Evolutionary conservation across 192 early-diverging fungal genomes (phyloP).

Genomic region (Coemansia sp.): DNA sequence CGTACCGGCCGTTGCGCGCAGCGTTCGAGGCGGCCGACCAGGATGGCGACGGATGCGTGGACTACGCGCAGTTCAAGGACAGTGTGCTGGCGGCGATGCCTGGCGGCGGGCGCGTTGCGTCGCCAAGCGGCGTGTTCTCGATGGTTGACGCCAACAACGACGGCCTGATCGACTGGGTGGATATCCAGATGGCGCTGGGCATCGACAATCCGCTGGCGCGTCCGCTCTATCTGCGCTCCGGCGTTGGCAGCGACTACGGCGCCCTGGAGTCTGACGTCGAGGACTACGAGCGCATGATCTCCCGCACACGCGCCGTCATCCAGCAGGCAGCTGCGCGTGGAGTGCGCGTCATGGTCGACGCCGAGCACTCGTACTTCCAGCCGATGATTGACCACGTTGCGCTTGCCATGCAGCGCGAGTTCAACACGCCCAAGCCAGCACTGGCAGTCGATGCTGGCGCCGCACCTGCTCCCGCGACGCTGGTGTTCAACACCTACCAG

Average conservation of each 20-base stretch:
- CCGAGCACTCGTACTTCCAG: slow-evolving; percentile 94
- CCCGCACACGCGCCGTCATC: slow-evolving; percentile 69
- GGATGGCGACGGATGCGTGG: slow-evolving; percentile 57
- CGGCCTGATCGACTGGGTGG: slow-evolving; percentile 66
- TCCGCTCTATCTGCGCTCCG: slow-evolving; percentile 42
- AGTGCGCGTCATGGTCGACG: slow-evolving; percentile 87
- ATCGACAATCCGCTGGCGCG: slow-evolving; percentile 60
- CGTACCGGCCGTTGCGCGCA: slow-evolving; percentile 32
- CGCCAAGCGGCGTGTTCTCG: slow-evolving; percentile 48
- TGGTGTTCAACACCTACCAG: slow-evolving; percentile 95
- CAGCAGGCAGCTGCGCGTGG: slow-evolving; percentile 61
- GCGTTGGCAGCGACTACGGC: slow-evolving; percentile 29
- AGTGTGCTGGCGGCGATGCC: slow-evolving; percentile 41
- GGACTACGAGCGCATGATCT: slow-evolving; percentile 67
- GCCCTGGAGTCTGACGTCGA: slow-evolving; percentile 63
- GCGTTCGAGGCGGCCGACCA: slow-evolving; percentile 55
- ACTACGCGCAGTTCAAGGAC: slow-evolving; percentile 51
- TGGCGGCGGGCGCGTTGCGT: slow-evolving; percentile 29
- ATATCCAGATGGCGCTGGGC: slow-evolving; percentile 66
- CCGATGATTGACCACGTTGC: slow-evolving; percentile 86
- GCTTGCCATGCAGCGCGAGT: slow-evolving; percentile 66
- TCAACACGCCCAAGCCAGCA: slow-evolving; percentile 56
- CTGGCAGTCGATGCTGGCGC: neutral
- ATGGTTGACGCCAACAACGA: slow-evolving; percentile 55
- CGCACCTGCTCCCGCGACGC: slow-evolving; percentile 48